phyloP scores from a whole-genome alignment of 306 rosid species.

The Albizia julibrissin region DNA sequence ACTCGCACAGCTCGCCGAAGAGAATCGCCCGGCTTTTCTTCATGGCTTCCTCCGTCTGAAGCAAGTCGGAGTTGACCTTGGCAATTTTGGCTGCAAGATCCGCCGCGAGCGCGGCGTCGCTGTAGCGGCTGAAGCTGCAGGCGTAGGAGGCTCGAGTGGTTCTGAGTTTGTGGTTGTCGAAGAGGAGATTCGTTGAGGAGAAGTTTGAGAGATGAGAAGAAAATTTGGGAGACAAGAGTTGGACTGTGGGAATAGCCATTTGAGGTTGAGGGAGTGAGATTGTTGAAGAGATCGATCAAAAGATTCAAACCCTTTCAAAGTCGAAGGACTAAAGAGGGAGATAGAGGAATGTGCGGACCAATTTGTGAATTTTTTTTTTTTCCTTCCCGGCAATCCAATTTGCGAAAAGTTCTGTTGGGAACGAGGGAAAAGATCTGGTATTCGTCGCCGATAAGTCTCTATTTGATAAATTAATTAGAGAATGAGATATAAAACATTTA shows the following conservation, averaged over 20 bases:
- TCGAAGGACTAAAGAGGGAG: not conserved
- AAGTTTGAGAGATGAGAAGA: slow-evolving; percentile 27
- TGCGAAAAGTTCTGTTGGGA: too few species aligned
- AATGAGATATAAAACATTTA: too few species aligned
- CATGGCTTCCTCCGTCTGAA: slow-evolving; percentile 67
- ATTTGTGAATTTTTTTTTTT: too few species aligned
- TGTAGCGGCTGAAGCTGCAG: slow-evolving; percentile 36
- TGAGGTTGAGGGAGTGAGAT: not conserved
- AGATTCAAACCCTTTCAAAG: not conserved
- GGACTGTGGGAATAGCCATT: slow-evolving; percentile 50
- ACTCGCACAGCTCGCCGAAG: slow-evolving; percentile 59
- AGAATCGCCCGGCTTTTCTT: slow-evolving; percentile 67
- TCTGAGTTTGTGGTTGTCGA: slow-evolving; percentile 32
- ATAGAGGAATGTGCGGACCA: not conserved
- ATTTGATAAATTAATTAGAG: too few species aligned
- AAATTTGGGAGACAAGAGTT: slow-evolving; percentile 13
- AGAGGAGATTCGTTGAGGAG: slow-evolving; percentile 9
- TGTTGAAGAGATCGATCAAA: not conserved
- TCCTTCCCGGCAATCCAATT: too few species aligned
- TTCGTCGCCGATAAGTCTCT: too few species aligned
- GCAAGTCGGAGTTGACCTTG: slow-evolving; percentile 44
- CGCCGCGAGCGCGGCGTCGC: slow-evolving; percentile 61
- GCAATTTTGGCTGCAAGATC: slow-evolving; percentile 52
- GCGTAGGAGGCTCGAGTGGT: slow-evolving; percentile 45
- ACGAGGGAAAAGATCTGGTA: too few species aligned